A percentile compares a stretch with the other conserved stretches of the same genome.
Conservation (phyloP, 179 eudicot species). For the Beta macrorhiza region DNA sequence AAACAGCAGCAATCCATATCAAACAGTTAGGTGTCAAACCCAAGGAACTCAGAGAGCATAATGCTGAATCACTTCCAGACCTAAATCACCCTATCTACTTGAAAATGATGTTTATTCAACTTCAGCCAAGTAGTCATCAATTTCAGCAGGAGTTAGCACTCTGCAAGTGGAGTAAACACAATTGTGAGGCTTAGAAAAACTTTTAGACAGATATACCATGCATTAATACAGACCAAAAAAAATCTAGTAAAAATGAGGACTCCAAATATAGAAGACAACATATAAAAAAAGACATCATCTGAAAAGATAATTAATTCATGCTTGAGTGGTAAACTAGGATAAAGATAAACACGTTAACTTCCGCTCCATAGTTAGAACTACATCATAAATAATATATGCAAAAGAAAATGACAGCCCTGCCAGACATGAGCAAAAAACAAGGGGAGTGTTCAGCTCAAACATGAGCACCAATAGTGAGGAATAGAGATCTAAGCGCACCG, state of each 20-base stretch:
- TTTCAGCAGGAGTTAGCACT: slow-evolving; percentile 79
- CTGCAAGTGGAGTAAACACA: slow-evolving; percentile 37
- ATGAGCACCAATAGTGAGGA: neutral
- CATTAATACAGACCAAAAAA: neutral
- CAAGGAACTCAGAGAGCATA: neutral
- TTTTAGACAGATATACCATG: neutral
- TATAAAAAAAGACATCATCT: neutral
- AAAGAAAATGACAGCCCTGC: neutral
- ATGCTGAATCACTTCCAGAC: neutral
- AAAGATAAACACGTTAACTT: neutral
- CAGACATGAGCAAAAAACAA: neutral
- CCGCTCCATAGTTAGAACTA: neutral
- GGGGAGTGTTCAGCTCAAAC: neutral
- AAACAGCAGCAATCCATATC: neutral
- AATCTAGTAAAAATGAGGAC: neutral
- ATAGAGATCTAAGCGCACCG: neutral
- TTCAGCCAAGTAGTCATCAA: slow-evolving; percentile 89
- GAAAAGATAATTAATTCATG: neutral
- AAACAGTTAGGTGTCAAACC: neutral
- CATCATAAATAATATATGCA: neutral
- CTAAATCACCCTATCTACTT: neutral
- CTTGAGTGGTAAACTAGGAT: neutral
- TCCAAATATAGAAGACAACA: neutral
- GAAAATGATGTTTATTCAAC: slow-evolving; percentile 49
- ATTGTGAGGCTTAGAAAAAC: neutral